These are phyloP conservation scores for Madurella mycetomatis DNA, from an alignment of 2,329 filamentous ascomycete species.

Conservation along the genomic window DNA sequence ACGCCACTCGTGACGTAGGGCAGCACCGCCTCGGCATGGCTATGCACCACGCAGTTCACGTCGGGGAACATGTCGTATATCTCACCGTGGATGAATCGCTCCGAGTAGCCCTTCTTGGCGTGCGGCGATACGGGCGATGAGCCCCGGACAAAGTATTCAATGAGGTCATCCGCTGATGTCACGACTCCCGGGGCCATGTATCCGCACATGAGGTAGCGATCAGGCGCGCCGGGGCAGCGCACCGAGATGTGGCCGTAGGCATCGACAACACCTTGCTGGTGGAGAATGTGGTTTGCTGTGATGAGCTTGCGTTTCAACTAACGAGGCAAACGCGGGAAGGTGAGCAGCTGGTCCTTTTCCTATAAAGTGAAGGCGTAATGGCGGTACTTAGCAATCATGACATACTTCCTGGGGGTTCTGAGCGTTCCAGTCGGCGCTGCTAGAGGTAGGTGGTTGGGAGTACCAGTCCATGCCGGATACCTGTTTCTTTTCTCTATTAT, in stretches of 20 bases:
- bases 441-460: no score
- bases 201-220: constrained; percentile 8
- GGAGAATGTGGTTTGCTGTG: constrained; percentile 10
- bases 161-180: constrained; percentile 6
- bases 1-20: constrained; percentile 10
- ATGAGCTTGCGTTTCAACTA: constrained; percentile 7
- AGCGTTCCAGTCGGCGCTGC: neutral
- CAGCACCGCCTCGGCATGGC: constrained; percentile 12
- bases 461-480: no score
- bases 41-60: constrained; percentile 9
- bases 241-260: constrained; percentile 9
- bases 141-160: constrained; percentile 6
- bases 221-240: constrained; percentile 1
- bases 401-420: neutral
- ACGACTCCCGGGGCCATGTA: constrained; percentile 7
- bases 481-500: no score
- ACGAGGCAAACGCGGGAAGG: neutral
- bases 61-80: constrained; percentile 3
- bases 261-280: constrained; percentile 8
- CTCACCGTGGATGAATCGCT: constrained; percentile 8
- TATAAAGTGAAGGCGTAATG: neutral
- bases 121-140: constrained; percentile 2
- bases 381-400: neutral
- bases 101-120: constrained; percentile 11
- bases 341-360: neutral